Evolutionary conservation across 2,329 filamentous ascomycete genomes (phyloP), one percentile per base, ranked within the genome.

Genomic region (Beauveria varroae): DNA sequence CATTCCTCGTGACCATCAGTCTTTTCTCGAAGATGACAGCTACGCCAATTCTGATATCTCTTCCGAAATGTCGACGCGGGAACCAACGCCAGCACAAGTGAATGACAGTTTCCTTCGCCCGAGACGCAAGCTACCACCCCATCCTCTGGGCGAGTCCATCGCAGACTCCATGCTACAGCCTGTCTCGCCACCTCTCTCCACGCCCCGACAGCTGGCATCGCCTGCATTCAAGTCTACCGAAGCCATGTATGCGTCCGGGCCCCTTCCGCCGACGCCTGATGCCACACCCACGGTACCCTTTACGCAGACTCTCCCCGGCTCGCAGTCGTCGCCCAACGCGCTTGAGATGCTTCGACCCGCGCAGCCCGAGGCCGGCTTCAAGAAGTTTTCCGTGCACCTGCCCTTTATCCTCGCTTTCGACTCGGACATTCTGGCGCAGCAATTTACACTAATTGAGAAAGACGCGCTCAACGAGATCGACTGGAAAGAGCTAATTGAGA

Each of bases 391-490:
- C 2, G 79, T 81, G 4, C 90, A 95, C 71, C 74, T 93, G 41
- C 90, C 90, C 0, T 95, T 95, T 72, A 87, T 92, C 61, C 78
- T 95, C 26, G 89, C 89, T 0, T 93, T 92, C 67, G 89, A 92
- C 68, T 91, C 90, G 6, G 86, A 91, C 66, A 78, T 88, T 3
- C 79, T 95, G 28, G 90, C 90, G 3, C 88, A 93, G 71, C 90
- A 95, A 67, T 90, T 95, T 66, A 93, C 90, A 0, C 80, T 95
- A 40, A 90, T 95, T 52, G 90, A 95, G 69, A 93, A 93, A 71
- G 90, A 93, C 70, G 90, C 90, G 1, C 78, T 95, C 24, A 90
- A 91, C 66, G 90, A 93, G 72, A 89, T 95, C 64, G 90, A 93
- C 74, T 95, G 90, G 90, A 91, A 89, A 70, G 90, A 95, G 67